A percentile compares a stretch with the other conserved stretches of the same genome.
Evolutionary conservation across 805 yeast genomes (phyloP).

Genomic region (Zygosaccharomyces gambellarensis): DNA sequence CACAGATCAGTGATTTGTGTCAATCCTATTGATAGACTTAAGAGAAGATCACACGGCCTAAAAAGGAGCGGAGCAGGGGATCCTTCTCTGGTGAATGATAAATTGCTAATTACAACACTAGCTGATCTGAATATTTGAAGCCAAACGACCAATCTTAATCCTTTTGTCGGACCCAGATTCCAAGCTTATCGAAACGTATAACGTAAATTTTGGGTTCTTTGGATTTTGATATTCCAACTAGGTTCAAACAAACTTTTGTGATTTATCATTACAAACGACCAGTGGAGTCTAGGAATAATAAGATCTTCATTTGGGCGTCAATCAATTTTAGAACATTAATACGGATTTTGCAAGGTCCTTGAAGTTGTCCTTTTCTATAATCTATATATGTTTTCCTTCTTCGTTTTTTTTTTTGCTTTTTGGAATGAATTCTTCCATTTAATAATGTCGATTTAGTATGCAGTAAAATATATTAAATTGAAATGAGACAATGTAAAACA

Average conservation of each 20-base stretch:
- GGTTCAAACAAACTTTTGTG: slow-evolving; percentile 12
- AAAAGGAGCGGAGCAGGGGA: not conserved
- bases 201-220: not conserved
- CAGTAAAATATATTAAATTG: no score
- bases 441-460: no score
- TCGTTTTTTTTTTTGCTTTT: no score
- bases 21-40: not conserved
- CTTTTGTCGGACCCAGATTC: not conserved
- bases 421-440: no score
- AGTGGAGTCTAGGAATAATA: not conserved
- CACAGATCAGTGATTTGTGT: not conserved
- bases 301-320: not conserved
- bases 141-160: not conserved
- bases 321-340: not conserved
- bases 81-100: not conserved
- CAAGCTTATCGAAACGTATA: not conserved
- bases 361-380: no score
- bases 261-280: slow-evolving; percentile 8
- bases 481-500: no score
- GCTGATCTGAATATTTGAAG: not conserved
- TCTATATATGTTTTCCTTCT: no score
- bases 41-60: not conserved
- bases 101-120: not conserved
- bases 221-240: not conserved
- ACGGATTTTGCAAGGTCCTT: no score